Percentiles rank a stretch among this genome's conserved stretches.
Conservation (phyloP, 257 asterid species). For the Linderniella brevidens region DNA sequence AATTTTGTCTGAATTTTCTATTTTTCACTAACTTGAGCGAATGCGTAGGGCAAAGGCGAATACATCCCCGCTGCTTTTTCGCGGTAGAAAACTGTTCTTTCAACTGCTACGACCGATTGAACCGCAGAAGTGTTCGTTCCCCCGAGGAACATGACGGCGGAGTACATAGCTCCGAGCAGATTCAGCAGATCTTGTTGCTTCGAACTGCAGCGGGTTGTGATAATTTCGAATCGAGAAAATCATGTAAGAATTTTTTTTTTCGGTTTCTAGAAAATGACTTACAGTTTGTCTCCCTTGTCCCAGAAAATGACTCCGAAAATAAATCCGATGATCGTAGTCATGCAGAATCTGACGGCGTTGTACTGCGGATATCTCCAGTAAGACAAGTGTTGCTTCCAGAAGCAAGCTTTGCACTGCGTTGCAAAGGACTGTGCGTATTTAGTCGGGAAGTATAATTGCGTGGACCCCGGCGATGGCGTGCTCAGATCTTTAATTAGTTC, state of each 20-base stretch:
- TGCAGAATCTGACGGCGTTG: conserved; percentile 43
- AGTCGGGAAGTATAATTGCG: conserved; percentile 38
- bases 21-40: conserved; percentile 27
- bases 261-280: background rate
- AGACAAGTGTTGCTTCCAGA: conserved; percentile 62
- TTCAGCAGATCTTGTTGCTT: conserved; percentile 56
- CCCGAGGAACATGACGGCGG: conserved; percentile 74
- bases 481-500: conserved; percentile 52
- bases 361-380: conserved; percentile 71
- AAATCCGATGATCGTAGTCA: conserved; percentile 47
- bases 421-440: conserved; percentile 42
- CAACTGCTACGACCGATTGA: conserved; percentile 63
- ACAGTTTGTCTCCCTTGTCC: conserved; percentile 50
- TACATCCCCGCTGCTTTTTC: conserved; percentile 82
- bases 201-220: conserved; percentile 21
- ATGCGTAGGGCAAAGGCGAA: conserved; percentile 68
- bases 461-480: conserved; percentile 46
- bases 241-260: too few relatives aligned
- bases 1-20: too few relatives aligned
- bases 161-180: conserved; percentile 61
- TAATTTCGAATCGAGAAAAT: background rate
- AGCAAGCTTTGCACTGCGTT: conserved; percentile 63
- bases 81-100: conserved; percentile 71
- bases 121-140: conserved; percentile 65
- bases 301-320: conserved; percentile 65